These are phyloP conservation scores for Wickerhamomyces bovis DNA, from an alignment of 805 yeast species.

Conservation along the genomic window DNA sequence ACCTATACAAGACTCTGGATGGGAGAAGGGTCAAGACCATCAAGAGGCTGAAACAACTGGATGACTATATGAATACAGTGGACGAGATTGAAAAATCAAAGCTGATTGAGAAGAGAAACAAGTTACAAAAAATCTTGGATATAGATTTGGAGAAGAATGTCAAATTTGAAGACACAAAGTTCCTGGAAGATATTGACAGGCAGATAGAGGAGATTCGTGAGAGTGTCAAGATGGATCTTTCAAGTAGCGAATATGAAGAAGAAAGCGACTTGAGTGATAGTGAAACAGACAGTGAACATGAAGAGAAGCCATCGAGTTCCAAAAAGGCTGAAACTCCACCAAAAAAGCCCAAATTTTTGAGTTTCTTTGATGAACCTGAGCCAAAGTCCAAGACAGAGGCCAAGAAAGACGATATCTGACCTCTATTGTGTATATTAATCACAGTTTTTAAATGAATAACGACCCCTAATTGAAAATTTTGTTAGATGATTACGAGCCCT, in stretches of 20 bases:
- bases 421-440: background rate
- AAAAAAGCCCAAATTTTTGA: slow-evolving; percentile 1
- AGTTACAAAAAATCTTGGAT: slow-evolving; percentile 29
- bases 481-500: background rate
- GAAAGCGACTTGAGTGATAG: slow-evolving; percentile 4
- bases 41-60: slow-evolving; percentile 31
- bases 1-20: slow-evolving; percentile 34
- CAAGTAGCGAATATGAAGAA: background rate
- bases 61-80: slow-evolving; percentile 19
- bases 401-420: background rate
- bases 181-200: slow-evolving; percentile 34
- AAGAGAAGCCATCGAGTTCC: background rate
- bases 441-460: background rate
- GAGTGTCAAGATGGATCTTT: slow-evolving; percentile 18
- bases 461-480: background rate
- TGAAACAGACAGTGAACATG: slow-evolving; percentile 2
- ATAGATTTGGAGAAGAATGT: slow-evolving; percentile 23
- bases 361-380: slow-evolving; percentile 6
- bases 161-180: slow-evolving; percentile 31
- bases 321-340: background rate
- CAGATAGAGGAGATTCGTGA: slow-evolving; percentile 29
- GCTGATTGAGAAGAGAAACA: slow-evolving; percentile 30
- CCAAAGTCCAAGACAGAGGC: background rate
- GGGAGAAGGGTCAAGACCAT: slow-evolving; percentile 34
- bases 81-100: slow-evolving; percentile 14